Evolutionary conservation across 73 alveolate species (phyloP), one percentile per base, ranked within the genome.

Genomic region (Tetrahymena malaccensis): DNA sequence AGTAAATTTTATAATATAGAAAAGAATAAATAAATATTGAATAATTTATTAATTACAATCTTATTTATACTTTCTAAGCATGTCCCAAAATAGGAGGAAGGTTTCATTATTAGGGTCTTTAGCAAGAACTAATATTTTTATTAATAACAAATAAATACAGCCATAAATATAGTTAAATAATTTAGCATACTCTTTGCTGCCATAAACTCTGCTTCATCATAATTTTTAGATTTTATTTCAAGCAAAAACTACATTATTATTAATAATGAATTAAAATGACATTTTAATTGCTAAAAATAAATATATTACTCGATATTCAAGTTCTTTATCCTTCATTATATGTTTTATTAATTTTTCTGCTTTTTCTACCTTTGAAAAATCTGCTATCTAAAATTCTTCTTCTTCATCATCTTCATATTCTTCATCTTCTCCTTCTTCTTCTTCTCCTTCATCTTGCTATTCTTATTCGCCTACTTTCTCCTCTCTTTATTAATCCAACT

Each of bases 391-490:
- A 85, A 43, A 93, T 22, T 93, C 95, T 33, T 93, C 95, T 34
- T 93, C 96, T 27, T 94, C 94, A n/a, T 94, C 96, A 11, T 94
- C 96, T 55, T 83, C 94, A 37, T 94, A 85, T 27, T 94, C 85
- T 70, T 94, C 95, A n/a, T 40, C 85, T 85, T 85, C 94, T 38
- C 38, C 58, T 55, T 34, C 35, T 35, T 94, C 96, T n/a, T 56
- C 34, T n/a, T 94, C 96, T 94, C 85, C 85, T 22, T 83, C 93
- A 4, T 94, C 96, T 27, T 35, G 31, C 15, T 35, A 56, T 93
- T 38, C 94, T 94, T 83, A 37, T 58, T 83, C 94, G n/a, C 22
- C 37, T 34, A 19, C 55, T 56, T 58, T 94, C 43, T 58, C 93
- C 50, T 94, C 94, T 84, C 17, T 56, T 70, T 83, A 34, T 94